Percentiles rank a stretch among this genome's conserved stretches.
These are phyloP conservation scores for Cyclospora cayetanensis DNA, from an alignment of 169 alveolate species.

Conservation along the genomic window DNA sequence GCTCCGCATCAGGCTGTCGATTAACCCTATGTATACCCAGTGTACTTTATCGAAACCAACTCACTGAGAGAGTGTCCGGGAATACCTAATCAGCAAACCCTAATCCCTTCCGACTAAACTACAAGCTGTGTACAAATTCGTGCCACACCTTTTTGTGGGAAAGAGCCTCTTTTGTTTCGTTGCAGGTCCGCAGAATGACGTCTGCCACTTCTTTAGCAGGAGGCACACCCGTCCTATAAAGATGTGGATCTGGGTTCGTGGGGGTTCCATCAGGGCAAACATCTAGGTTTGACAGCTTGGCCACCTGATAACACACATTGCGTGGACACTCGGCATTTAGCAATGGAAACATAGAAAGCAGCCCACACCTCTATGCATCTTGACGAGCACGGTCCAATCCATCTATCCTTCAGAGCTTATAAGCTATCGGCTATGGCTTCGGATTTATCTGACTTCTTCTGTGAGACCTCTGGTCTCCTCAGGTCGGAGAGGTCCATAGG, in stretches of 20 bases:
- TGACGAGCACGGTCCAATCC: not conserved
- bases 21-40: too few relatives aligned
- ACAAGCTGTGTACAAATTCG: too few relatives aligned
- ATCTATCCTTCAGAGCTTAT: not conserved
- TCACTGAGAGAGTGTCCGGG: too few relatives aligned
- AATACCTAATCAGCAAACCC: too few relatives aligned
- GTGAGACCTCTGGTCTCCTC: conserved; percentile 95
- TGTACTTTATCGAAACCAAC: too few relatives aligned
- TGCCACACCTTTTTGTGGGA: conserved; percentile 85
- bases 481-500: conserved; percentile 94
- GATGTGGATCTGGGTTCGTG: conserved; percentile 90
- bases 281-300: conserved; percentile 81
- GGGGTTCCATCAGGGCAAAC: conserved; percentile 89
- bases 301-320: conserved; percentile 74
- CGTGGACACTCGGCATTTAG: not conserved
- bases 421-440: not conserved
- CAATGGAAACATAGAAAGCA: not conserved
- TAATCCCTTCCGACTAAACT: too few relatives aligned
- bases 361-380: not conserved
- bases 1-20: too few relatives aligned
- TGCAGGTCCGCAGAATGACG: conserved; percentile 86
- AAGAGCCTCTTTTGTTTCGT: conserved; percentile 86
- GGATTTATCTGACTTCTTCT: conserved; percentile 83
- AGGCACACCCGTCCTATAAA: conserved; percentile 94
- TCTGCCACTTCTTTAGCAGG: conserved; percentile 90